These are phyloP conservation scores for Parathielavia appendiculata DNA, from an alignment of 495 filamentous ascomycete genomes.

Conservation along the genomic window DNA sequence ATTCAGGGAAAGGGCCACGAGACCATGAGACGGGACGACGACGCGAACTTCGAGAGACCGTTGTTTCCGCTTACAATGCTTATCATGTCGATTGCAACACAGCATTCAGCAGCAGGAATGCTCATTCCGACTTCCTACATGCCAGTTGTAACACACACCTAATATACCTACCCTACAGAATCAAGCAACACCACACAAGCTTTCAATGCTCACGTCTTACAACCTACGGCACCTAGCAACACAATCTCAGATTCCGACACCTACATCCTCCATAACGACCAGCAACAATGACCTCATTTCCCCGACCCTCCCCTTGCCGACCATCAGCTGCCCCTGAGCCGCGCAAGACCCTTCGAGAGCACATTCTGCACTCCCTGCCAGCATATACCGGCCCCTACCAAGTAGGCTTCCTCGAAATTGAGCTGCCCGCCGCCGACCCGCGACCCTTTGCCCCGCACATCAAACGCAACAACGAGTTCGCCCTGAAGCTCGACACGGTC, in stretches of 20 bases:
- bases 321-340: constrained; percentile 12
- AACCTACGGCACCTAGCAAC: too few species aligned
- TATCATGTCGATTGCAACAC: too few species aligned
- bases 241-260: not conserved
- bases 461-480: constrained; percentile 37
- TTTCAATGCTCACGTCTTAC: too few species aligned
- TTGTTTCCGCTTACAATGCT: not conserved
- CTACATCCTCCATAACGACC: not conserved
- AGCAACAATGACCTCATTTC: not conserved
- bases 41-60: not conserved
- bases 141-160: too few species aligned
- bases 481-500: constrained; percentile 52
- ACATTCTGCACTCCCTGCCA: constrained; percentile 52
- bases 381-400: constrained; percentile 55
- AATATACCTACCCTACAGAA: too few species aligned
- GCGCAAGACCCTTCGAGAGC: constrained; percentile 29
- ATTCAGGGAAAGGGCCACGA: not conserved
- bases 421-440: constrained; percentile 52
- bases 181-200: too few species aligned
- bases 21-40: not conserved
- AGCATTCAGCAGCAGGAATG: not conserved
- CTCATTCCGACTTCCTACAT: not conserved
- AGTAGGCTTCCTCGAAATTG: constrained; percentile 60
- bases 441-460: constrained; percentile 37
- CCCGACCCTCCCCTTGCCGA: not conserved